Evolutionary conservation across 202 grass and related monocot genomes (phyloP).

Genomic region (Elaeis oleifera): DNA sequence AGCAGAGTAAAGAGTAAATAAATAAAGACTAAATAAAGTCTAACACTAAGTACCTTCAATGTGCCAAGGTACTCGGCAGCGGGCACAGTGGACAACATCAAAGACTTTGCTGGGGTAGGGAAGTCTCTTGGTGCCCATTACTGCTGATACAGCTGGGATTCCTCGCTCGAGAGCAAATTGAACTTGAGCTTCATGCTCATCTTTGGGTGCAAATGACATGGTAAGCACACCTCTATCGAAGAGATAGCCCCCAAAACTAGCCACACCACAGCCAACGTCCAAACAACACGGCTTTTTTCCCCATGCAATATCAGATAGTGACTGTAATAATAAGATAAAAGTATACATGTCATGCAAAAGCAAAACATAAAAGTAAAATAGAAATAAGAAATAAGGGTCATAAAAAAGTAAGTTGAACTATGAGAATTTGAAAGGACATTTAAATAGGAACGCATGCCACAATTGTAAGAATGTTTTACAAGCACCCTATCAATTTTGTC

Average conservation of each 20-base stretch:
- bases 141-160: slow-evolving; percentile 97
- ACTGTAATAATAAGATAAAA: slow-evolving; percentile 35
- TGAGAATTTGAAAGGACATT: too few species aligned
- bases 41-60: slow-evolving; percentile 64
- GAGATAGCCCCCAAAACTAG: slow-evolving; percentile 95
- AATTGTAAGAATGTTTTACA: too few species aligned
- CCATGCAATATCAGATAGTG: slow-evolving; percentile 86
- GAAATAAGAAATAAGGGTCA: not conserved
- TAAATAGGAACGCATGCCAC: too few species aligned
- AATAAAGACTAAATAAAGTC: not conserved
- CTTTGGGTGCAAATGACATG: slow-evolving; percentile 99
- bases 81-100: slow-evolving; percentile 90
- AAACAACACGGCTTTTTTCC: slow-evolving; percentile 67
- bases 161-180: slow-evolving; percentile 98
- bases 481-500: too few species aligned
- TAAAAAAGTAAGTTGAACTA: not conserved
- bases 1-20: slow-evolving; percentile 11
- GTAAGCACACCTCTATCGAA: slow-evolving; percentile 92
- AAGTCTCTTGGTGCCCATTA: slow-evolving; percentile 98
- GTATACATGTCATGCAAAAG: slow-evolving; percentile 1
- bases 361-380: not conserved
- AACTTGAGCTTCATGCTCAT: slow-evolving; percentile 99
- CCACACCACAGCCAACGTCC: slow-evolving; percentile 97
- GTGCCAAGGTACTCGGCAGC: slow-evolving; percentile 97
- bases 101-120: slow-evolving; percentile 84